Evolutionary conservation across 2,329 filamentous ascomycete species (phyloP), one percentile per base, ranked within the genome.

Genomic region (Penicillium sp.): DNA sequence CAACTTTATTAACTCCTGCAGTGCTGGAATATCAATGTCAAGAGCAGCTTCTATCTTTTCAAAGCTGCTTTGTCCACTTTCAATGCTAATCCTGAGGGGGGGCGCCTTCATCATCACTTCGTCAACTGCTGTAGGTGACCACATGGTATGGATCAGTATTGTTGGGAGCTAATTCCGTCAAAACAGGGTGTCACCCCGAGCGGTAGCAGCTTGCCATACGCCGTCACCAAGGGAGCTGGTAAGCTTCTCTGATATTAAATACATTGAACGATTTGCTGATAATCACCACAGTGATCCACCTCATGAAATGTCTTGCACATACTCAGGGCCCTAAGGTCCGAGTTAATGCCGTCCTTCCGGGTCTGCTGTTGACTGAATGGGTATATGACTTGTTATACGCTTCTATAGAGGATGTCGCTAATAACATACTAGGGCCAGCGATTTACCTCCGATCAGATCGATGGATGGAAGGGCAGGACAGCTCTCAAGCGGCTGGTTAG

Each of bases 151-250:
- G 13, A 10, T 12, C 9, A 6, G 9, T 21, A 21, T 10, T 36
- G 1, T 31, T 45, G 7, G 16, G 21, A 28, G 18, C n/a, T 2
- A 8, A n/a, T 4, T 36, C 44, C n/a, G 28, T 36, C 15, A 24
- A 26, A 33, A 3, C 55, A 81, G 78, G 78, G 78, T 42, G 60
- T 80, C 54, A 65, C 74, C n/a, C 69, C 80, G 47, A 68, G 66
- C 47, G 83, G 83, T 4, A 82, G 79, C 59, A 81, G 79, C 39
- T 80, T 85, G 85, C 83, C 89, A 3, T 94, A 94, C 65, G 79
- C 85, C 0, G 86, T 92, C 16, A 88, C 87, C 34, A 94, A 94
- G 68, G 82, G 89, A 0, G 89, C 89, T 10, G 83, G 86, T 73
- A 67, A 44, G 53, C 18, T 41, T 8, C 26, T 52, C 72, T 26